These are phyloP conservation scores for Colletotrichum sansevieriae DNA, from an alignment of 2,329 filamentous ascomycete genomes.

Conservation along the genomic window DNA sequence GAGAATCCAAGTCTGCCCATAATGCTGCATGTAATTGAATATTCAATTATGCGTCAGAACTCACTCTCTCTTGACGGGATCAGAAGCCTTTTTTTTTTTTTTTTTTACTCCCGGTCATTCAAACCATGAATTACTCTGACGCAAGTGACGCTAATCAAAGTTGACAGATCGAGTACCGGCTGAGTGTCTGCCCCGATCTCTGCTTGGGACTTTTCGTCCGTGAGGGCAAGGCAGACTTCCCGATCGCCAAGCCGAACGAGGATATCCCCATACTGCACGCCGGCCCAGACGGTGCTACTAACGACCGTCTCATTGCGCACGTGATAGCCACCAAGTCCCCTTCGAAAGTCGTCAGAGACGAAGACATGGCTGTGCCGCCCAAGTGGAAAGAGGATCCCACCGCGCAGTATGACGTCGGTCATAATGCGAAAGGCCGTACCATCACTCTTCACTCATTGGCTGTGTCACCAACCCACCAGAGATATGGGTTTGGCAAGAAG, in stretches of 20 bases:
- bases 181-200: constrained; percentile 46
- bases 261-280: constrained; percentile 35
- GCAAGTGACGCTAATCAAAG: too few species aligned
- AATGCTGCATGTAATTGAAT: too few species aligned
- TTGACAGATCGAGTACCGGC: constrained; percentile 48
- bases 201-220: constrained; percentile 47
- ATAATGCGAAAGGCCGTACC: constrained; percentile 45
- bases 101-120: too few species aligned
- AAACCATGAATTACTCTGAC: too few species aligned
- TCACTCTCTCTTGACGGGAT: too few species aligned
- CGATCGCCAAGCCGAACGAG: constrained; percentile 4
- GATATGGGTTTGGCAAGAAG: constrained; percentile 46
- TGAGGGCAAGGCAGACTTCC: constrained; percentile 4
- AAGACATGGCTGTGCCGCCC: constrained; percentile 47
- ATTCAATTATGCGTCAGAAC: too few species aligned
- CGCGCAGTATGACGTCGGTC: constrained; percentile 42
- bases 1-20: background rate
- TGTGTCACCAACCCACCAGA: constrained; percentile 45
- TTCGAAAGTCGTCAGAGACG: constrained; percentile 43
- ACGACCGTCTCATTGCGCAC: constrained; percentile 46
- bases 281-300: constrained; percentile 3
- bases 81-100: too few species aligned
- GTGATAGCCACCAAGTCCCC: constrained; percentile 47
- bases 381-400: constrained; percentile 45
- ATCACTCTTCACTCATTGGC: constrained; percentile 49